Base-by-base conservation (phyloP, 1,284 basidiomycete species). In the Thecaphora thlaspeos region DNA sequence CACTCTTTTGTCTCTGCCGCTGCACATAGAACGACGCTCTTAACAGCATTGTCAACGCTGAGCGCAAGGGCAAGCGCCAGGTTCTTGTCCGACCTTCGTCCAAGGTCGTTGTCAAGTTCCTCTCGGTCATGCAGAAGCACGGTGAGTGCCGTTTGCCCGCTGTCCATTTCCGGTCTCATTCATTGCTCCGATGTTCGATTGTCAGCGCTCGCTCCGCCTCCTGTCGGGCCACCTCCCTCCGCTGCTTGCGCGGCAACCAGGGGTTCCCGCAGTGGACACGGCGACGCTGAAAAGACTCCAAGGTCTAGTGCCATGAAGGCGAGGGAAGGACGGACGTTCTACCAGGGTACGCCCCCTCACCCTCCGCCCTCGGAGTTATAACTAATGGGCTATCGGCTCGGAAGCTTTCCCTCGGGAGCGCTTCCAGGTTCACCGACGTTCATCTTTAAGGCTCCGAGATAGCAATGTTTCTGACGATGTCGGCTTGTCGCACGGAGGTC, bases 51-150 rank as follows among this genome's bases (percentile, higher is more conserved):
- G 75, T 77, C 63, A 77, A 77, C 61, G 75, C 75, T 46, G 75
- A 77, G 73, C 74, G 75, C 54, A 70, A 71, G 63, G 75, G 75
- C 45, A 77, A 77, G 70, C 70, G 75, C 48, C 75, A 77, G 61
- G 75, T 77, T 32, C 69, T 77, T 47, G 56, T 77, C 61, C 74
- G 75, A 43, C 75, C 75, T 48, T 73, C 70, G 41, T 75, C 73
- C 55, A 77, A 76, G 75, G 75, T 77, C 61, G 68, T 76, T 61
- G 60, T 77, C 68, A 77, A 76, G 73, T 77, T 77, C 73, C 68
- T 77, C 28, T 69, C 68, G 24, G 73, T 75, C 48, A 77, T 77
- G 75, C 75, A 77, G 62, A 76, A 75, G 66, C 75, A 77, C 61
- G 75, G 75, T 77, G 66, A 60, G 75, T 76, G n/a, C 46, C 37